These are phyloP conservation scores for Flaveria robusta DNA, from an alignment of 129 eudicot species.

Conservation along the genomic window DNA sequence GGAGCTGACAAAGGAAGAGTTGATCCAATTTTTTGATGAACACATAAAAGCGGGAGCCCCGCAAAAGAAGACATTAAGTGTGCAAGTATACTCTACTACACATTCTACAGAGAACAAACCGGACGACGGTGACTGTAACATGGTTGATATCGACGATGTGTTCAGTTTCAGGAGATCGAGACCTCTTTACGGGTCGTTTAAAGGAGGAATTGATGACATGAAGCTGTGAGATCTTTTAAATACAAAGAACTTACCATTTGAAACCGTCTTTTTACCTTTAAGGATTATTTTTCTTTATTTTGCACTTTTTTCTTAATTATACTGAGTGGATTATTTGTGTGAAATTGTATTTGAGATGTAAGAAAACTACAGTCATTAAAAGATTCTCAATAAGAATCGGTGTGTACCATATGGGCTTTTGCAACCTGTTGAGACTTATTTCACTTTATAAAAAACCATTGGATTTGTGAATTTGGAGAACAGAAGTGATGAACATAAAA, in stretches of 20 bases:
- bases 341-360: background rate
- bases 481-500: too few species aligned
- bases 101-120: slow-evolving; percentile 56
- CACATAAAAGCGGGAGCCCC: slow-evolving; percentile 75
- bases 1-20: slow-evolving; percentile 60
- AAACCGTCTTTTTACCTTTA: background rate
- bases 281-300: background rate
- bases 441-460: too few species aligned
- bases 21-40: slow-evolving; percentile 76
- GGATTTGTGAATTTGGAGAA: too few species aligned
- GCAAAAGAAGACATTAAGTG: slow-evolving; percentile 68
- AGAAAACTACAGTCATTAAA: too few species aligned
- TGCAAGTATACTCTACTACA: slow-evolving; percentile 61
- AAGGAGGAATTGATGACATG: slow-evolving; percentile 68
- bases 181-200: slow-evolving; percentile 82
- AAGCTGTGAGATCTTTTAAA: slow-evolving; percentile 52
- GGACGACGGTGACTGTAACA: slow-evolving; percentile 40
- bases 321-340: background rate
- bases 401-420: background rate
- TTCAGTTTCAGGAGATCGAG: slow-evolving; percentile 76
- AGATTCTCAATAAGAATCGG: too few species aligned
- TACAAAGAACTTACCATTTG: background rate
- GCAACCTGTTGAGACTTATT: background rate
- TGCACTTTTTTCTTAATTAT: background rate
- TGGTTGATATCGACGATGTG: slow-evolving; percentile 60